Percentiles rank a stretch among this genome's conserved stretches.
phyloP scores from a whole-genome alignment of 169 alveolate species.

The Pseudocohnilembus persalinus region DNA sequence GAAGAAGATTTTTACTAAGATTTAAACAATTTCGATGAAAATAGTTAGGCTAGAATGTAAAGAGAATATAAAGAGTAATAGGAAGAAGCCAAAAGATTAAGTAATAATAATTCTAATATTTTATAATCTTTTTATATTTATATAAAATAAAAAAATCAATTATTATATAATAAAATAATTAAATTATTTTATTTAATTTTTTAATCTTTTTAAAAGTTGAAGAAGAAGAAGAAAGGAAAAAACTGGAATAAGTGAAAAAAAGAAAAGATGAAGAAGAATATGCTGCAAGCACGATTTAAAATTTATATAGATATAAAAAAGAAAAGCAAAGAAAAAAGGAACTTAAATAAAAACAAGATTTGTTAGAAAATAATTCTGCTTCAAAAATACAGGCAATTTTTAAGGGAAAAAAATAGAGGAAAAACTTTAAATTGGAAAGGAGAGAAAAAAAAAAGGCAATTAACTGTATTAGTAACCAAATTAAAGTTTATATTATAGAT shows the following conservation, averaged over 20 bases:
- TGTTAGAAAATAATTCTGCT: background rate
- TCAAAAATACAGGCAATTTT: background rate
- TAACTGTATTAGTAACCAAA: no score
- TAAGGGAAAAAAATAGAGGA: background rate
- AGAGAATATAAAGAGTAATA: background rate
- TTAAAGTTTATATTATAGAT: no score
- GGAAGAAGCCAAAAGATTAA: background rate
- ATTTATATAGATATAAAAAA: no score
- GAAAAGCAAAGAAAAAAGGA: background rate
- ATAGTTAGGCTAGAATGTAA: no score
- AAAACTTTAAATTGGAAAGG: background rate
- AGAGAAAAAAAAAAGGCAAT: background rate
- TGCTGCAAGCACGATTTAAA: background rate
- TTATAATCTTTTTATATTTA: background rate
- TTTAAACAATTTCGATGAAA: no score
- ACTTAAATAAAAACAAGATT: background rate
- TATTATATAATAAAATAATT: no score
- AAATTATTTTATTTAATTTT: no score
- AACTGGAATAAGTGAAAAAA: background rate
- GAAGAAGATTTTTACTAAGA: no score
- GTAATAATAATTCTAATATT: background rate
- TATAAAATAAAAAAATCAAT: background rate
- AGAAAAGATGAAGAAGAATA: no score
- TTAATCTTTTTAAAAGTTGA: no score
- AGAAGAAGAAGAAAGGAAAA: background rate